Percentiles rank a stretch among this genome's conserved stretches.
Evolutionary conservation across 225 moss, liverwort and hornwort species (phyloP).

Genomic region (Pseudoscleropodium purum): DNA sequence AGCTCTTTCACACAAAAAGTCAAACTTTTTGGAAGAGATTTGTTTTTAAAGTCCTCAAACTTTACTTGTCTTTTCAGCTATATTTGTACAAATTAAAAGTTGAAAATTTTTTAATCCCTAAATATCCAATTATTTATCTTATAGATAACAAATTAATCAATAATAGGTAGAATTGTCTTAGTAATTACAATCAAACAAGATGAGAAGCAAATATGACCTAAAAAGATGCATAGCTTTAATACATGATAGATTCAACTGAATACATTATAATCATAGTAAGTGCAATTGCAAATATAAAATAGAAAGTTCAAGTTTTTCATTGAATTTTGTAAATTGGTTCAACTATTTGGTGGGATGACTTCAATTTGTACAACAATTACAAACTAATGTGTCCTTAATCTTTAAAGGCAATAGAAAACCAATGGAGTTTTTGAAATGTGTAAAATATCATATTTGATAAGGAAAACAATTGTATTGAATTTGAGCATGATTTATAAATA

Average conservation of each 20-base stretch:
- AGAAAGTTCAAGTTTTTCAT: not conserved
- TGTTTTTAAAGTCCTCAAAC: not conserved
- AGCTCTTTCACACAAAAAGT: accelerated
- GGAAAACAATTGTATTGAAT: not conserved
- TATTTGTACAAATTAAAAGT: accelerated
- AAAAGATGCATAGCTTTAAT: not conserved
- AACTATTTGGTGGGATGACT: accelerated
- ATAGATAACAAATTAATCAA: not conserved
- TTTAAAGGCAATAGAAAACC: not conserved
- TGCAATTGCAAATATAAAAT: not conserved
- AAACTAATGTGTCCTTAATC: not conserved
- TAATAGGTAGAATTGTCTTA: not conserved
- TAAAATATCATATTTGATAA: not conserved
- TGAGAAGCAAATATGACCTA: not conserved
- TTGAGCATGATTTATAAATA: not conserved
- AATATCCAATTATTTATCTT: not conserved
- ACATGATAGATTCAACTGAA: not conserved
- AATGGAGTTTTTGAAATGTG: accelerated
- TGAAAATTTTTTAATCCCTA: accelerated
- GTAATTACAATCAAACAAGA: not conserved
- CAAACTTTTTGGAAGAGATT: not conserved
- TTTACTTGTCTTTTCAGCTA: not conserved
- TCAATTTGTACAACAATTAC: not conserved
- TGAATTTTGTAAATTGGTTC: accelerated
- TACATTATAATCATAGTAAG: not conserved